These are phyloP conservation scores for Forsythia viridissima DNA, from an alignment of 257 asterid species.

Conservation along the genomic window DNA sequence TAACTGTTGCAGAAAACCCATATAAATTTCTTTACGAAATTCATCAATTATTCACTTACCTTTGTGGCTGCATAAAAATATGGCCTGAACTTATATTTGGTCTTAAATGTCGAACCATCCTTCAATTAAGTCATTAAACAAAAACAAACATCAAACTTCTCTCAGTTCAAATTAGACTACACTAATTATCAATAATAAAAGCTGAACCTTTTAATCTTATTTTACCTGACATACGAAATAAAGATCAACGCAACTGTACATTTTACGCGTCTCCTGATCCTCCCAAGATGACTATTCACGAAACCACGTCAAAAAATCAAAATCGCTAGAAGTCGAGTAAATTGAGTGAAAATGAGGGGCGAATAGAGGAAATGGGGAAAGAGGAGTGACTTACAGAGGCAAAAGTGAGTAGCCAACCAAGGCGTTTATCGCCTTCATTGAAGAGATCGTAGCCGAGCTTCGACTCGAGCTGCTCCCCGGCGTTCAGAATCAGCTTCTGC, in stretches of 20 bases:
- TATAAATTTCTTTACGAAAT: neutral
- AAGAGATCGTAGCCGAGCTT: slow-evolving; percentile 80
- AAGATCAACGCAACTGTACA: slow-evolving; percentile 84
- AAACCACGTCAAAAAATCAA: slow-evolving; percentile 11
- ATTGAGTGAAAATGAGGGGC: slow-evolving; percentile 1
- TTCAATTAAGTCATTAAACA: slow-evolving; percentile 37
- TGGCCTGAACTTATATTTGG: slow-evolving; percentile 87
- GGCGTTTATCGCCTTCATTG: slow-evolving; percentile 93
- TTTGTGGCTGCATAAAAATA: slow-evolving; percentile 93
- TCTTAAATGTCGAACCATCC: slow-evolving; percentile 96
- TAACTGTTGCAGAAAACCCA: slow-evolving; percentile 12
- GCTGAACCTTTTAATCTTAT: neutral
- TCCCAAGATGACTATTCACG: slow-evolving; percentile 81
- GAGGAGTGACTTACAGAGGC: slow-evolving; percentile 57
- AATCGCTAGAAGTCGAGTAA: neutral
- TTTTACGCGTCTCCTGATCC: slow-evolving; percentile 82
- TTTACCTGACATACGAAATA: slow-evolving; percentile 95
- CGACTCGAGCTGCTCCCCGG: slow-evolving; percentile 94
- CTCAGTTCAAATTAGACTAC: slow-evolving; percentile 10
- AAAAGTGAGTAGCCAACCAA: slow-evolving; percentile 94
- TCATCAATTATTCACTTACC: slow-evolving; percentile 41
- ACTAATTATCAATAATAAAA: neutral
- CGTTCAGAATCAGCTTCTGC: slow-evolving; percentile 75
- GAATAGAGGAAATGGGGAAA: neutral
- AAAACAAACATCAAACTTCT: slow-evolving; percentile 5